Percentiles rank a stretch among this genome's conserved stretches.
Evolutionary conservation across 768 basidiomycete genomes (phyloP).

Genomic region (Rhodocollybia butyracea): DNA sequence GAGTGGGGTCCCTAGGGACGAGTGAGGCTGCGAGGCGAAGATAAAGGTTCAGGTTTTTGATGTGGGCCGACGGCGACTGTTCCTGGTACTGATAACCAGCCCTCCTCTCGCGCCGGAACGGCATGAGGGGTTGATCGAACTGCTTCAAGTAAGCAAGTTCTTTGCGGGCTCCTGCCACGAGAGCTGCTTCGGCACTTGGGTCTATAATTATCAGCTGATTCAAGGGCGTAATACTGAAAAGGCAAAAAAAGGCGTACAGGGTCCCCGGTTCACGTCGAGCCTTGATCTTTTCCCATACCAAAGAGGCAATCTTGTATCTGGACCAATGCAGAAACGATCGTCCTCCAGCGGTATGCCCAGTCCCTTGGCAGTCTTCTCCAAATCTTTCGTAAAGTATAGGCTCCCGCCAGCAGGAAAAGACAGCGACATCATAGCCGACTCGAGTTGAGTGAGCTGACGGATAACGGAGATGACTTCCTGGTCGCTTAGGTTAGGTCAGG

Average conservation of each 20-base stretch:
- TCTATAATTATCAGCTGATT: slow-evolving; percentile 38
- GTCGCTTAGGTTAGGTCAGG: slow-evolving; percentile 36
- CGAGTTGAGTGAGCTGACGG: slow-evolving; percentile 44
- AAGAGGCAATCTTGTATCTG: slow-evolving; percentile 37
- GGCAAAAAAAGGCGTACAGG: slow-evolving; percentile 40
- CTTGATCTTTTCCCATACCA: slow-evolving; percentile 50
- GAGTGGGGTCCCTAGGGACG: slow-evolving; percentile 34
- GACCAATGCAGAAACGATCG: slow-evolving; percentile 43
- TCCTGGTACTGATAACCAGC: slow-evolving; percentile 40
- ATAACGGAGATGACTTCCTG: slow-evolving; percentile 36
- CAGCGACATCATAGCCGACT: slow-evolving; percentile 44
- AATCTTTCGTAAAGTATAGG: slow-evolving; percentile 44
- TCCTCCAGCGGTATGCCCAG: slow-evolving; percentile 35
- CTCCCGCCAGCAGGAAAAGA: slow-evolving; percentile 49
- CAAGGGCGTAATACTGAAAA: slow-evolving; percentile 25
- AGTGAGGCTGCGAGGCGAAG: slow-evolving; percentile 46
- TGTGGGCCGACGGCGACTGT: slow-evolving; percentile 41
- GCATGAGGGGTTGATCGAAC: slow-evolving; percentile 46
- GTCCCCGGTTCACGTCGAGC: slow-evolving; percentile 46
- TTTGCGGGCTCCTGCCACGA: slow-evolving; percentile 39
- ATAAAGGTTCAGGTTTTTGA: slow-evolving; percentile 46
- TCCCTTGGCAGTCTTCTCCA: slow-evolving; percentile 34
- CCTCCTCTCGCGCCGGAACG: slow-evolving; percentile 39
- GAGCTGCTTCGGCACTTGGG: slow-evolving; percentile 37
- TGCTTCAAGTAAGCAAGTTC: slow-evolving; percentile 44